Evolutionary conservation across 192 early-diverging fungal species (phyloP).

Genomic region (Podila horticola): DNA sequence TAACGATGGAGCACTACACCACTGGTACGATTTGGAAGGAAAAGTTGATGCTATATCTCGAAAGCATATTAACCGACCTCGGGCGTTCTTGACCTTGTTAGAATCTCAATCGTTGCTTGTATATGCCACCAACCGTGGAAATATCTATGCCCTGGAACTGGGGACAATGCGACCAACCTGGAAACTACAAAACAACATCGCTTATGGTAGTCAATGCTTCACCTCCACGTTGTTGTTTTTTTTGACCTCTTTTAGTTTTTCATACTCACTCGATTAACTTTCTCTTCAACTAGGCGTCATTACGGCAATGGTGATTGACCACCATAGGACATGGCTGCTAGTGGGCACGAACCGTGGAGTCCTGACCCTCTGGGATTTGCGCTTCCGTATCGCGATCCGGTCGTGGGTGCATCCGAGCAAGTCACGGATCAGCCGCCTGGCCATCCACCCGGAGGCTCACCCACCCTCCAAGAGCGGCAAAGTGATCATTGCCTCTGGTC

Average conservation of each 20-base stretch:
- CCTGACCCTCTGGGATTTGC: constrained; percentile 79
- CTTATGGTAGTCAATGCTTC: constrained; percentile 55
- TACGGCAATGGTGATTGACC: constrained; percentile 75
- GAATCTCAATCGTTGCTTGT: constrained; percentile 74
- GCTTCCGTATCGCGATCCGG: constrained; percentile 76
- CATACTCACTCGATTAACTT: neutral
- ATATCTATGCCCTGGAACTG: constrained; percentile 76
- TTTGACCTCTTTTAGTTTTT: neutral
- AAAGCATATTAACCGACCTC: too few species aligned
- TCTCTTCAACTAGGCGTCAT: constrained; percentile 60
- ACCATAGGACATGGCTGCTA: constrained; percentile 69
- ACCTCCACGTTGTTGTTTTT: neutral
- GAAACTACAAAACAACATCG: constrained; percentile 64
- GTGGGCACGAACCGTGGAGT: constrained; percentile 83
- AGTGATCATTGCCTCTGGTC: constrained; percentile 74
- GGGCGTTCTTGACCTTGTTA: neutral
- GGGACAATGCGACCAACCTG: constrained; percentile 76
- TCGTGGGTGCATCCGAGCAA: constrained; percentile 82
- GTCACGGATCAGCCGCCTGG: constrained; percentile 66
- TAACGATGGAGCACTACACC: constrained; percentile 73
- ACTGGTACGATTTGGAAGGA: constrained; percentile 56
- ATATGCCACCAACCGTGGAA: constrained; percentile 77
- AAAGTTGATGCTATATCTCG: too few species aligned
- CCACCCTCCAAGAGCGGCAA: constrained; percentile 45
- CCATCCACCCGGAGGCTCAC: constrained; percentile 57